Base-by-base conservation (phyloP, 768 basidiomycete species). In the Kwoniella sp. region DNA sequence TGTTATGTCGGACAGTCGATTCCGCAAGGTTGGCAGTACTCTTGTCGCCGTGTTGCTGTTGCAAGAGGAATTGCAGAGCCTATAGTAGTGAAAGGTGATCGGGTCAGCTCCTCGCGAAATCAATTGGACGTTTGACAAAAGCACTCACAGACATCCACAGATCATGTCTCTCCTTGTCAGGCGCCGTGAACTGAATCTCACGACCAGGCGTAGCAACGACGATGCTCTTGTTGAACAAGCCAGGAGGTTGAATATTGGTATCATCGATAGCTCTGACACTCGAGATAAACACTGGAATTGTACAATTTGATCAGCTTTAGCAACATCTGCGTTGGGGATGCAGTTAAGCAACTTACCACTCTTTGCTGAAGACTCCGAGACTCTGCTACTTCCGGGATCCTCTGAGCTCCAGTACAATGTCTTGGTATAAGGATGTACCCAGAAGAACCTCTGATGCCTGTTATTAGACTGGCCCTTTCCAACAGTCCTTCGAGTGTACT, bases 391-490 rank as follows among this genome's bases (percentile, higher is more conserved):
- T 27, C 92, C 93, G 54, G 95, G 96, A 81, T 98, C 95, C 10
- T 88, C 87, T 19, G 90, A 88, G 74, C 91, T 92, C 96, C 96
- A 99, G 80, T 98, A 97, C 63, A 99, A 74, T 4, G 93, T 97
- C 83, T 91, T 92, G 44, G 94, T 98, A 78, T 98, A 99, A 21
- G 96, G 96, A 80, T 98, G 95, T n/a, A 99, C 88, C 96, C 96
- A 99, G 85, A 98, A 96, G 87, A 93, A 99, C 37, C 96, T 85
- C 79, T 87, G 88, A 81, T 99, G 96, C 55, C 94, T 83, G 78
- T 86, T 88, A 78, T 92, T 89, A 22, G 91, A 91, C 77, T 92
- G 86, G 13, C 92, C 93, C 80, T 90, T 94, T 24, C 93, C 92
- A 73, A 98, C 86, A 19, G 90, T 82, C 61, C 87, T 85, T 55